A percentile compares a stretch with the other conserved stretches of the same genome.
phyloP scores from a whole-genome alignment of 768 basidiomycete species.

The Pisolithus sp. region DNA sequence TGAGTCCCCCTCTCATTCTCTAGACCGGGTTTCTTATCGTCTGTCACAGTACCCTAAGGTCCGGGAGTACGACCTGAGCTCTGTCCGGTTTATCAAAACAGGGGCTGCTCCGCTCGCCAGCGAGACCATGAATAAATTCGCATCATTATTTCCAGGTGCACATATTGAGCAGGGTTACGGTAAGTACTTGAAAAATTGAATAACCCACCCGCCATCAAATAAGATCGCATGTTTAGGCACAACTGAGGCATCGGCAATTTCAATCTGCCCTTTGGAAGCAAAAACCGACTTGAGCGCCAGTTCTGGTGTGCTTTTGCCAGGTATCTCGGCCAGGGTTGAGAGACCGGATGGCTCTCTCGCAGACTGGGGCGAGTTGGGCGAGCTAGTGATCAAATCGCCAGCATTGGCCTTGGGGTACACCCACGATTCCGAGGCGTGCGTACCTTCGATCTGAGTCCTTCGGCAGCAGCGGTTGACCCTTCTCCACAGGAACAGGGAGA shows the following conservation, averaged over 20 bases:
- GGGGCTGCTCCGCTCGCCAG: conserved; percentile 62
- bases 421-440: conserved; percentile 57
- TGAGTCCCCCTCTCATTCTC: conserved; percentile 14
- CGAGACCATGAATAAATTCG: conserved; percentile 42
- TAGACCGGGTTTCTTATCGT: neutral
- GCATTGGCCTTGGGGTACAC: conserved; percentile 39
- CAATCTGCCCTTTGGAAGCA: conserved; percentile 41
- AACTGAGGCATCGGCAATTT: conserved; percentile 56
- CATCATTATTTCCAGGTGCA: conserved; percentile 49
- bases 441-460: conserved; percentile 1
- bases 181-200: conserved; percentile 11
- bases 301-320: conserved; percentile 44
- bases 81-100: conserved; percentile 46
- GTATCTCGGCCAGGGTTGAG: conserved; percentile 46
- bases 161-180: conserved; percentile 64
- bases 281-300: conserved; percentile 51
- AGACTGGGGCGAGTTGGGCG: conserved; percentile 51
- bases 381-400: conserved; percentile 44
- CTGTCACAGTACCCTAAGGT: conserved; percentile 42
- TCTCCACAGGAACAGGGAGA: conserved; percentile 51
- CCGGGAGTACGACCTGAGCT: conserved; percentile 43
- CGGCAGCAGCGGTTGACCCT: neutral
- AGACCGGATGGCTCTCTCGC: conserved; percentile 54
- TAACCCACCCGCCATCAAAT: too few relatives aligned
- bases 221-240: conserved; percentile 38